A percentile compares a stretch with the other conserved stretches of the same genome.
Evolutionary conservation across 768 basidiomycete species (phyloP).

Genomic region (Mycena kentingensis): DNA sequence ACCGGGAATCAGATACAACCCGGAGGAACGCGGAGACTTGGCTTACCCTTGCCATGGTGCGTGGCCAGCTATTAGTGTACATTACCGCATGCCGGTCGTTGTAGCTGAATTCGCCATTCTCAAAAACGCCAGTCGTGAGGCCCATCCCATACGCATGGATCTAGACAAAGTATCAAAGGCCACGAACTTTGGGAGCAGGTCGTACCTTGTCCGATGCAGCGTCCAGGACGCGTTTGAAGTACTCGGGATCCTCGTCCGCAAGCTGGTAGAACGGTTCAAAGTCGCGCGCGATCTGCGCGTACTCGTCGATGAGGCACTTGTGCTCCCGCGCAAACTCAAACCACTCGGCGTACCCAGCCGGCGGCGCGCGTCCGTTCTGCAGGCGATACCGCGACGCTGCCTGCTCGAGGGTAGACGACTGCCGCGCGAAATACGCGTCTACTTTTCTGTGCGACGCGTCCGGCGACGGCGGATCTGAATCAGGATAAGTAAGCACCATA

Average conservation of each 20-base stretch:
- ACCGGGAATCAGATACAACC: no score
- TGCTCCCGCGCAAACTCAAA: not conserved
- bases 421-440: constrained; percentile 1
- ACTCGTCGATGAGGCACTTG: constrained; percentile 1
- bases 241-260: not conserved
- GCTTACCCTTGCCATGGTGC: not conserved
- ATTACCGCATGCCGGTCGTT: not conserved
- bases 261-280: constrained; percentile 1
- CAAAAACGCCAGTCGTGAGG: not conserved
- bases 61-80: not conserved
- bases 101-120: not conserved
- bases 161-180: not conserved
- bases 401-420: constrained; percentile 1
- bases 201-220: not conserved
- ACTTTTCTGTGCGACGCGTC: no score
- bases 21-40: not conserved
- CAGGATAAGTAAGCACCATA: no score
- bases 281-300: not conserved
- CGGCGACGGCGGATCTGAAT: no score
- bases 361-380: not conserved
- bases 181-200: not conserved
- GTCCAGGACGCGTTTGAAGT: not conserved
- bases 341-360: constrained; percentile 1
- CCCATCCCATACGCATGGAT: not conserved
- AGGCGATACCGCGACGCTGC: constrained; percentile 3